phyloP scores from a whole-genome alignment of 495 filamentous ascomycete species.

The Parachaetomium inaequale region DNA sequence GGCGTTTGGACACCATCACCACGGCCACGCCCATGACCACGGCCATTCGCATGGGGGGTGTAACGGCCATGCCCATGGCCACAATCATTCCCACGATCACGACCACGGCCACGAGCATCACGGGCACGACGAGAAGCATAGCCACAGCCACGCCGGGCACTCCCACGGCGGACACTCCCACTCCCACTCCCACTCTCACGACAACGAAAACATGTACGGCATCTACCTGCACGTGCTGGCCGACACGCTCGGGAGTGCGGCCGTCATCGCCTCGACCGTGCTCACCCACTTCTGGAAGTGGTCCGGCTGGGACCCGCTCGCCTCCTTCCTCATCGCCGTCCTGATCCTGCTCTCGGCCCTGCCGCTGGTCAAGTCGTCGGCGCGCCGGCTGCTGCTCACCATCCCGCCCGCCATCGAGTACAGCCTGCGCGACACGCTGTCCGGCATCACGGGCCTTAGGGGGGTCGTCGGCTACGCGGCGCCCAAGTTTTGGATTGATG shows the following conservation, averaged over 20 bases:
- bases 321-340: constrained; percentile 88
- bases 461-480: constrained; percentile 85
- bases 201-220: constrained; percentile 98
- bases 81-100: constrained; percentile 45
- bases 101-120: constrained; percentile 58
- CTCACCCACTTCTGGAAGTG: constrained; percentile 82
- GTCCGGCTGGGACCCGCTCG: constrained; percentile 93
- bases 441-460: constrained; percentile 73
- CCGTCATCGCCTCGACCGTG: constrained; percentile 88
- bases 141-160: constrained; percentile 31
- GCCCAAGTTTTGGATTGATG: constrained; percentile 92
- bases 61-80: constrained; percentile 28
- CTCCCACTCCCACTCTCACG: constrained; percentile 58
- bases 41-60: constrained; percentile 23
- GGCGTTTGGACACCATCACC: constrained; percentile 72
- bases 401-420: constrained; percentile 87
- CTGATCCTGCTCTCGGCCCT: constrained; percentile 86
- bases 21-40: constrained; percentile 52
- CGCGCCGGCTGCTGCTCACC: constrained; percentile 74
- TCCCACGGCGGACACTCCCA: constrained; percentile 24
- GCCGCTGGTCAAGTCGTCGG: constrained; percentile 81
- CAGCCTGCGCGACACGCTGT: constrained; percentile 75
- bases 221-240: constrained; percentile 96
- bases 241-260: constrained; percentile 89
- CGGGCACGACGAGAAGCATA: constrained; percentile 32